A percentile compares a stretch with the other conserved stretches of the same genome.
Conservation (phyloP, 1,139 yeast species). For the Torulaspora globosa region DNA sequence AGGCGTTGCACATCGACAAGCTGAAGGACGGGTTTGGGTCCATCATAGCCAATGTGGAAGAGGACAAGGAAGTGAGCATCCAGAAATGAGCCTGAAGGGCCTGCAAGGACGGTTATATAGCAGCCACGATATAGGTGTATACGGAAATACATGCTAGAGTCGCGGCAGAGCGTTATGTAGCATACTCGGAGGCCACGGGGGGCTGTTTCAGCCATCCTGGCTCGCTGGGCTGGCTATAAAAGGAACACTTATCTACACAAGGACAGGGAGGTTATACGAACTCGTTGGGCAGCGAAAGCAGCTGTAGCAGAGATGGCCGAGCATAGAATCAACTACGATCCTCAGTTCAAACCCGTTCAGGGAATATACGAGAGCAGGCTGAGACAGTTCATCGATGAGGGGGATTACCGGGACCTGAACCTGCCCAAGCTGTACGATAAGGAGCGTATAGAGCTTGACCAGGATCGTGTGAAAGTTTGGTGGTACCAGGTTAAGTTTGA, state of each 20-base stretch:
- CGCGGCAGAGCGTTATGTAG: not conserved
- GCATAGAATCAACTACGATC: conserved; percentile 48
- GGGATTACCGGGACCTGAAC: conserved; percentile 65
- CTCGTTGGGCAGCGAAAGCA: not conserved
- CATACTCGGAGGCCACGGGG: not conserved
- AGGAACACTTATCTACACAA: not conserved
- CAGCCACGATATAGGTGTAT: conserved; percentile 1
- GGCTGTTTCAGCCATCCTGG: not conserved
- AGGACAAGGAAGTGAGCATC: conserved; percentile 28
- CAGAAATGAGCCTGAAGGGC: conserved; percentile 4
- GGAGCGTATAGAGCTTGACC: conserved; percentile 42
- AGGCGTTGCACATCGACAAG: conserved; percentile 21
- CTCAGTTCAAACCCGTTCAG: conserved; percentile 80
- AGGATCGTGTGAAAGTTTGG: conserved; percentile 28
- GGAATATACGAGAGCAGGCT: conserved; percentile 72
- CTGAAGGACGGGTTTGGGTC: conserved; percentile 23
- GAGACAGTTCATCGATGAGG: conserved; percentile 76
- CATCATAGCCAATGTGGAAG: conserved; percentile 28
- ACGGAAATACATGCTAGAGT: not conserved
- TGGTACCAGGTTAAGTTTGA: conserved; percentile 37
- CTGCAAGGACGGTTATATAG: not conserved
- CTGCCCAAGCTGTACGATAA: conserved; percentile 78
- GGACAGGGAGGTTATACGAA: not conserved
- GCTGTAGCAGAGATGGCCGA: not conserved
- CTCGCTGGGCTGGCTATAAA: not conserved